Percentiles rank a stretch among this genome's conserved stretches.
These are phyloP conservation scores for Angomonas ambiguus DNA, from an alignment of 208 protist species.

Conservation along the genomic window DNA sequence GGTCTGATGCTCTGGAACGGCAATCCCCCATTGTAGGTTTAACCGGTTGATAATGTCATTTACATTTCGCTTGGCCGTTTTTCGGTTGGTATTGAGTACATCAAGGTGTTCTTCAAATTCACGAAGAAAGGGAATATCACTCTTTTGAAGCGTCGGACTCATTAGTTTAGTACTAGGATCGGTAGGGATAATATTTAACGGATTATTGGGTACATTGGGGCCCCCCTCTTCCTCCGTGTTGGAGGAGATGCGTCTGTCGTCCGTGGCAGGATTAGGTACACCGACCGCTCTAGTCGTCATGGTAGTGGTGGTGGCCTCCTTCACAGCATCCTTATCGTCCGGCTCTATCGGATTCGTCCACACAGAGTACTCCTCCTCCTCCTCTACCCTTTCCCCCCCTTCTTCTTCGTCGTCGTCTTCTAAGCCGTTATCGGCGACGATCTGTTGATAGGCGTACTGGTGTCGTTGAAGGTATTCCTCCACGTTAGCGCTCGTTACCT, in stretches of 20 bases:
- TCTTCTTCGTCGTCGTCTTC: neutral
- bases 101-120: constrained; percentile 10
- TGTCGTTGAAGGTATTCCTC: neutral
- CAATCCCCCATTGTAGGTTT: constrained; percentile 13
- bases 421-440: neutral
- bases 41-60: constrained; percentile 6
- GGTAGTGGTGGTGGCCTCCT: neutral
- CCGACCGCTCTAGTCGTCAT: neutral
- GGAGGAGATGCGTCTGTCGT: neutral
- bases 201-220: neutral
- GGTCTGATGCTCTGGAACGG: constrained; percentile 7
- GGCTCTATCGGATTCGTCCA: neutral
- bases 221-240: neutral
- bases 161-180: neutral
- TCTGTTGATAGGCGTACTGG: neutral
- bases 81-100: neutral
- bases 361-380: neutral
- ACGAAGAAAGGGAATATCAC: constrained; percentile 9
- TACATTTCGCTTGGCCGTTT: neutral
- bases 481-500: neutral
- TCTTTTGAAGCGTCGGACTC: neutral
- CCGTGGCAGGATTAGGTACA: neutral
- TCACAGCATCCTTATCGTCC: neutral
- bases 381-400: neutral
- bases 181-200: neutral